Conservation (phyloP, 805 yeast species). For the Candida ulmi region DNA sequence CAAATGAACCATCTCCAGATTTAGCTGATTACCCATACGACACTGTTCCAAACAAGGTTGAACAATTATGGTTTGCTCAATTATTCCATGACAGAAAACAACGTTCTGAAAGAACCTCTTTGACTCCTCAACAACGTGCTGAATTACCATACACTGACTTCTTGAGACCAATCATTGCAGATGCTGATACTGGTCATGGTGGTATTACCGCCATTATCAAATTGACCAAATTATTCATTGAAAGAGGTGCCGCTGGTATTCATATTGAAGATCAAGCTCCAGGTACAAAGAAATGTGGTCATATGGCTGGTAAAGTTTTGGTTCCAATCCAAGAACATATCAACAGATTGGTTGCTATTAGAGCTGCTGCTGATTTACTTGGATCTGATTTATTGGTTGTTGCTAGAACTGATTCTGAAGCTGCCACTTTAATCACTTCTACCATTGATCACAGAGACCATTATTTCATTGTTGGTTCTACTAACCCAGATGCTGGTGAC, state of each 20-base stretch:
- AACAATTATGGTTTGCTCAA: slow-evolving; percentile 95
- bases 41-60: slow-evolving; percentile 97
- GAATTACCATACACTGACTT: slow-evolving; percentile 76
- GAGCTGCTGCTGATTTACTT: slow-evolving; percentile 92
- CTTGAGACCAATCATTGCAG: slow-evolving; percentile 92
- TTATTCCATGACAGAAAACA: slow-evolving; percentile 96
- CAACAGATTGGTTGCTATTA: slow-evolving; percentile 86
- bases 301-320: slow-evolving; percentile 97
- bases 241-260: slow-evolving; percentile 98
- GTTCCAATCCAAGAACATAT: slow-evolving; percentile 98
- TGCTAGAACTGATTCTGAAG: slow-evolving; percentile 97
- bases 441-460: slow-evolving; percentile 95
- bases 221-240: slow-evolving; percentile 92
- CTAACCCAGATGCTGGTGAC: slow-evolving; percentile 75
- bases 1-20: slow-evolving; percentile 98
- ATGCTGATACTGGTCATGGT: slow-evolving; percentile 99
- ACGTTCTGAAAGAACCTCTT: slow-evolving; percentile 54
- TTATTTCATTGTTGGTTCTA: slow-evolving; percentile 83
- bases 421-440: slow-evolving; percentile 90
- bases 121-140: slow-evolving; percentile 60
- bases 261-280: slow-evolving; percentile 99
- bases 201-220: slow-evolving; percentile 95
- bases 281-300: slow-evolving; percentile 98
- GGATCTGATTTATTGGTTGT: slow-evolving; percentile 82
- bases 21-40: slow-evolving; percentile 98